Conservation (phyloP, 2,329 filamentous ascomycete species). For the Ceratocystis harringtonii region DNA sequence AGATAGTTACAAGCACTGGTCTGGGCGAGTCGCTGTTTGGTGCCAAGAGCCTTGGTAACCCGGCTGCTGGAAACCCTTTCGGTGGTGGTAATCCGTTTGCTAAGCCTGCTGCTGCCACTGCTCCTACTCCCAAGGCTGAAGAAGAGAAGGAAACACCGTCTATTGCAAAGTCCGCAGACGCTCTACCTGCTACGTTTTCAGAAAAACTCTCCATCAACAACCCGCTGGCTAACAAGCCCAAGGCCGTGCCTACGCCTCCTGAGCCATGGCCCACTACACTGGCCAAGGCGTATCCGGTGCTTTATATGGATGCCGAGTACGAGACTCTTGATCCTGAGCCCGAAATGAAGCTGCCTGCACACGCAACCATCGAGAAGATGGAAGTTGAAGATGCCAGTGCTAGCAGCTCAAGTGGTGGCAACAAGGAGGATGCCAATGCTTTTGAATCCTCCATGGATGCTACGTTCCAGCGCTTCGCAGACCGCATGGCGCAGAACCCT, state of each 20-base stretch:
- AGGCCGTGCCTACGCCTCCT: conserved; percentile 38
- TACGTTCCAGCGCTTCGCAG: conserved; percentile 67
- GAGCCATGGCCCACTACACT: conserved; percentile 58
- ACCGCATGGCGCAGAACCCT: conserved; percentile 62
- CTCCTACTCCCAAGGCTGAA: conserved; percentile 14
- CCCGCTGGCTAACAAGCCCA: conserved; percentile 24
- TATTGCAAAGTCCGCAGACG: conserved; percentile 18
- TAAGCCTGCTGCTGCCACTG: conserved; percentile 24
- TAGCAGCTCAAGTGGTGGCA: conserved; percentile 21
- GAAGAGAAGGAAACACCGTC: conserved; percentile 14
- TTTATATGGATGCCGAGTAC: conserved; percentile 81
- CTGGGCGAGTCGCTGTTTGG: conserved; percentile 60
- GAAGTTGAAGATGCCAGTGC: conserved; percentile 25
- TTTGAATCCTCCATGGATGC: conserved; percentile 64
- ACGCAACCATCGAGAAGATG: conserved; percentile 33
- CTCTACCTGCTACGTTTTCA: conserved; percentile 50
- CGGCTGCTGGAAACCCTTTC: conserved; percentile 37
- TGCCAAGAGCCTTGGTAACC: conserved; percentile 33
- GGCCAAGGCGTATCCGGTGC: conserved; percentile 56
- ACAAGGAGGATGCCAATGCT: conserved; percentile 46
- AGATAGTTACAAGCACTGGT: conserved; percentile 23
- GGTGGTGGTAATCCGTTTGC: conserved; percentile 42
- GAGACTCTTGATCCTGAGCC: conserved; percentile 60
- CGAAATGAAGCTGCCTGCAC: conserved; percentile 33
- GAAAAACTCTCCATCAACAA: conserved; percentile 62